A percentile compares a stretch with the other conserved stretches of the same genome.
Conservation (phyloP, 768 basidiomycete genomes). For the Roridomyces roridus region DNA sequence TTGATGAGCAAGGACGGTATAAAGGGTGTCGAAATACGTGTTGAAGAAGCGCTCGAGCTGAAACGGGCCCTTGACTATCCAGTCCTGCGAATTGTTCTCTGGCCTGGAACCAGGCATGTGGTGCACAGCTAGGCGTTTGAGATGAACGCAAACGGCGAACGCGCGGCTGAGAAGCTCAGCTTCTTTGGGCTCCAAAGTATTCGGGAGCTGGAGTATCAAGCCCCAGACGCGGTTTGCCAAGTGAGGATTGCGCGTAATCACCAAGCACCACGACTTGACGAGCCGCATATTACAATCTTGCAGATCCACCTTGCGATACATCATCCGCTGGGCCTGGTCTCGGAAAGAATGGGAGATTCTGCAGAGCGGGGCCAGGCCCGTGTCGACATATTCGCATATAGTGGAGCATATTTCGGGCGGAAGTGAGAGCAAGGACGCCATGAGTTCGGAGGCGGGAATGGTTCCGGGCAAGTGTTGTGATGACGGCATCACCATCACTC, state of each 20-base stretch:
- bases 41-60: background rate
- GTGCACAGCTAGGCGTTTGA: background rate
- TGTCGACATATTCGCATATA: background rate
- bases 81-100: background rate
- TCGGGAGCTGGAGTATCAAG: background rate
- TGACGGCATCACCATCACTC: too few relatives aligned
- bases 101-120: background rate
- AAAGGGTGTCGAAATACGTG: background rate
- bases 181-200: background rate
- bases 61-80: background rate
- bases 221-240: conserved; percentile 6
- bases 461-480: too few relatives aligned
- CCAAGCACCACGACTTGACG: background rate
- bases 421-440: background rate
- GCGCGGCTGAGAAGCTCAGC: background rate
- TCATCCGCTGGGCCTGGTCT: conserved; percentile 2
- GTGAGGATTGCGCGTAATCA: background rate
- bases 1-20: background rate
- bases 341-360: background rate
- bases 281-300: background rate
- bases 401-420: conserved; percentile 7
- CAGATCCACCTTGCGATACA: background rate
- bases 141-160: background rate
- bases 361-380: background rate
- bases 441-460: too few relatives aligned